A percentile compares a stretch with the other conserved stretches of the same genome.
Evolutionary conservation across 305 asterid genomes (phyloP).

Genomic region (Vinca major): DNA sequence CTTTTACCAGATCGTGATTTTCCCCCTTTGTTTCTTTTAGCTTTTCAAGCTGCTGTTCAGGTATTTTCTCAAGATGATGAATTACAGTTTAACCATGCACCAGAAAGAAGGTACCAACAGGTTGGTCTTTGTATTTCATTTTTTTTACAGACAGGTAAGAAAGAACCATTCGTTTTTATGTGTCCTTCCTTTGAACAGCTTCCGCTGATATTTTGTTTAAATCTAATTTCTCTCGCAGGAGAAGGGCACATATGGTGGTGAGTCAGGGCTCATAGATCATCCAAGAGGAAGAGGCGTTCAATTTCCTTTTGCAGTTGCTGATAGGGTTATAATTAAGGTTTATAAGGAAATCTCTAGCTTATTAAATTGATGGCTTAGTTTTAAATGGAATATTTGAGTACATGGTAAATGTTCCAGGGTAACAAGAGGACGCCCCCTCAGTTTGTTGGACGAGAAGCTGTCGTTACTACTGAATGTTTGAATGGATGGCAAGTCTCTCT

Average conservation of each 20-base stretch:
- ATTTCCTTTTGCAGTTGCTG: conserved; percentile 78
- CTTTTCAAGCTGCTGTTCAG: no score
- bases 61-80: no score
- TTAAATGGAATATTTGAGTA: conserved; percentile 25
- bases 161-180: conserved; percentile 1
- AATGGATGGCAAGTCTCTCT: conserved; percentile 70
- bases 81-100: no score
- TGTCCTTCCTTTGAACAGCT: not conserved
- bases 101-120: no score
- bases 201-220: not conserved
- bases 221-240: conserved; percentile 35
- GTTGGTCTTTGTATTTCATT: no score
- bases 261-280: conserved; percentile 34
- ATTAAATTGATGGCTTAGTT: conserved; percentile 18
- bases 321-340: conserved; percentile 86
- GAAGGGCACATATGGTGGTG: conserved; percentile 48
- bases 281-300: conserved; percentile 74
- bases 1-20: conserved; percentile 1
- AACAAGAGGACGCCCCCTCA: conserved; percentile 95
- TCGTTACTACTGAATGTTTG: conserved; percentile 84
- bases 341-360: conserved; percentile 16
- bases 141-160: not conserved
- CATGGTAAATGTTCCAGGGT: conserved; percentile 49
- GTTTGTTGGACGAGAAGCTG: conserved; percentile 91
- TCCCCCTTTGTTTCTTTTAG: not conserved